Conservation (phyloP, 805 yeast species). For the Sugiyamaella valdiviana region DNA sequence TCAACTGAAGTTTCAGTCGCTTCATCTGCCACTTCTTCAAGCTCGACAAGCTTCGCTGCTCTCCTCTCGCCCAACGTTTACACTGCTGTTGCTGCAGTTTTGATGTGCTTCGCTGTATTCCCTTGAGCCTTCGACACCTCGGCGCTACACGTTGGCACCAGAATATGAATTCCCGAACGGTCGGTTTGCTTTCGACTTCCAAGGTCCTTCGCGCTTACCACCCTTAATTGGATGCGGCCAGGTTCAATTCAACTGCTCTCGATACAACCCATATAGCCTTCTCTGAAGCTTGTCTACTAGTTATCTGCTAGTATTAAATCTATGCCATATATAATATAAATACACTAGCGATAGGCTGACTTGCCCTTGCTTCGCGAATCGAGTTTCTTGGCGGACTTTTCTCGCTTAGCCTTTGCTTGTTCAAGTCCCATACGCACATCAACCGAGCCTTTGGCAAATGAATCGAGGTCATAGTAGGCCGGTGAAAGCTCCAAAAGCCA, state of each 20-base stretch:
- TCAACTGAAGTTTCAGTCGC: too few relatives aligned
- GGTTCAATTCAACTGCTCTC: too few relatives aligned
- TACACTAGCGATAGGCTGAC: background rate
- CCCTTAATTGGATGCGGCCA: too few relatives aligned
- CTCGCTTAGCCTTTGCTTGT: slow-evolving; percentile 45
- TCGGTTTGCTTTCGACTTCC: too few relatives aligned
- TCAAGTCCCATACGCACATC: slow-evolving; percentile 67
- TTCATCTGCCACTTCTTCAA: background rate
- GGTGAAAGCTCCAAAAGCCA: slow-evolving; percentile 85
- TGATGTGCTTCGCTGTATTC: background rate
- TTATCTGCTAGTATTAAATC: background rate
- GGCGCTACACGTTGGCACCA: too few relatives aligned
- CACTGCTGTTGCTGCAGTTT: background rate
- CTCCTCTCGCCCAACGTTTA: background rate
- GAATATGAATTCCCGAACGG: too few relatives aligned
- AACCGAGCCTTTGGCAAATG: slow-evolving; percentile 64
- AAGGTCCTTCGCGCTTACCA: too few relatives aligned
- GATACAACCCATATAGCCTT: too few relatives aligned
- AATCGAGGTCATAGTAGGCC: slow-evolving; percentile 55
- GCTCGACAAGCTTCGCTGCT: background rate
- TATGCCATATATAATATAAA: background rate
- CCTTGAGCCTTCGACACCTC: too few relatives aligned
- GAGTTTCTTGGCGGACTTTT: slow-evolving; percentile 6
- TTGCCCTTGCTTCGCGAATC: background rate
- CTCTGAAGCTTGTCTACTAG: too few relatives aligned